Evolutionary conservation across 2,329 filamentous ascomycete species (phyloP).

Genomic region (Diaporthe velutina): DNA sequence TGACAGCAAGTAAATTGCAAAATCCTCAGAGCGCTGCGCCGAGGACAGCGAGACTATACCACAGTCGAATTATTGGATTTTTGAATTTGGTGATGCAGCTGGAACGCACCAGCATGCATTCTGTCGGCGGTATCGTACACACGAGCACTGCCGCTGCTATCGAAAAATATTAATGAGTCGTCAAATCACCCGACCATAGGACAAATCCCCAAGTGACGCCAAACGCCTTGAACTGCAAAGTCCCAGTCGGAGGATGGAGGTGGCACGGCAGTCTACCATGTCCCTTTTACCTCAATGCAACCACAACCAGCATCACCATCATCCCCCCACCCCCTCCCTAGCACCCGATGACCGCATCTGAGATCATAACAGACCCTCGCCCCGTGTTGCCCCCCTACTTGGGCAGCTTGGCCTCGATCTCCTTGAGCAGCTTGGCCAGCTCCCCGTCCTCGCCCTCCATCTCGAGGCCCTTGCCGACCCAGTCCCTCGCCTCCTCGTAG

Average conservation of each 20-base stretch:
- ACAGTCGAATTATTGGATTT: background rate
- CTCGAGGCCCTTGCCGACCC: slow-evolving; percentile 83
- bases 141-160: slow-evolving; percentile 6
- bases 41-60: background rate
- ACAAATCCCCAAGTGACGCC: slow-evolving; percentile 7
- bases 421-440: slow-evolving; percentile 73
- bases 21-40: background rate
- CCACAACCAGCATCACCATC: background rate
- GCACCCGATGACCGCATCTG: background rate
- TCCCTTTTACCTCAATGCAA: background rate
- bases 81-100: background rate
- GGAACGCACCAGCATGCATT: background rate
- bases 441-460: slow-evolving; percentile 81
- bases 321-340: background rate
- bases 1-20: slow-evolving; percentile 15
- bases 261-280: background rate
- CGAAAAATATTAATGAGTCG: background rate
- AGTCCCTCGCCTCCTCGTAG: slow-evolving; percentile 83
- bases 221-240: slow-evolving; percentile 18
- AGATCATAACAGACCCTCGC: background rate
- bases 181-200: background rate
- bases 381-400: slow-evolving; percentile 46
- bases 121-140: background rate
- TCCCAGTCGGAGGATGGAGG: background rate
- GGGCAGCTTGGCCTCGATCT: slow-evolving; percentile 64